A percentile compares a stretch with the other conserved stretches of the same genome.
Evolutionary conservation across 331 rosid genomes (phyloP).

Genomic region (Stylosanthes scabra): DNA sequence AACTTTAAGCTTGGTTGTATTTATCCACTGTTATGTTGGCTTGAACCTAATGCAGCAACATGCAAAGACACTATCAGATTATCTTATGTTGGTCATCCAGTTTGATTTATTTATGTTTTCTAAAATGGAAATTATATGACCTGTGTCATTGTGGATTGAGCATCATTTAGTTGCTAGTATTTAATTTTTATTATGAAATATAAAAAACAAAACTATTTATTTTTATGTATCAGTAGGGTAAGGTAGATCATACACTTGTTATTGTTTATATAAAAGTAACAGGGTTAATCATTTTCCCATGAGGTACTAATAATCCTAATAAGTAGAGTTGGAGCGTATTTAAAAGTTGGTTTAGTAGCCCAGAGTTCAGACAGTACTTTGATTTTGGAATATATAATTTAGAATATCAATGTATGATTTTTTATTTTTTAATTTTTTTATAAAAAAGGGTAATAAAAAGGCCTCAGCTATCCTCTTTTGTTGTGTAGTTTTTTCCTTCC

Average conservation of each 20-base stretch:
- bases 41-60: conserved; percentile 37
- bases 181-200: background rate
- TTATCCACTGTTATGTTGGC: conserved; percentile 34
- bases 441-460: too few species aligned
- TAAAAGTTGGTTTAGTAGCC: background rate
- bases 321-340: background rate
- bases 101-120: conserved; percentile 28
- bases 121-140: background rate
- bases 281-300: background rate
- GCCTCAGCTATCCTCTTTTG: too few species aligned
- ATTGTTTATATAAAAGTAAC: background rate
- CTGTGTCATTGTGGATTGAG: conserved; percentile 3
- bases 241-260: background rate
- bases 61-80: conserved; percentile 21
- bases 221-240: background rate
- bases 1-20: conserved; percentile 34
- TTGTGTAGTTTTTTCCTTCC: background rate
- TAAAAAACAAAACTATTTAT: too few species aligned
- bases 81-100: conserved; percentile 18
- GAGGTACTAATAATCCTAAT: background rate
- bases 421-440: too few species aligned
- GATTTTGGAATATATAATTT: background rate
- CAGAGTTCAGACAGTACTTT: background rate
- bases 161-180: conserved; percentile 4
- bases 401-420: background rate